Evolutionary conservation across 176 grass and related monocot species (phyloP).

Genomic region (Aegilops speltoides): DNA sequence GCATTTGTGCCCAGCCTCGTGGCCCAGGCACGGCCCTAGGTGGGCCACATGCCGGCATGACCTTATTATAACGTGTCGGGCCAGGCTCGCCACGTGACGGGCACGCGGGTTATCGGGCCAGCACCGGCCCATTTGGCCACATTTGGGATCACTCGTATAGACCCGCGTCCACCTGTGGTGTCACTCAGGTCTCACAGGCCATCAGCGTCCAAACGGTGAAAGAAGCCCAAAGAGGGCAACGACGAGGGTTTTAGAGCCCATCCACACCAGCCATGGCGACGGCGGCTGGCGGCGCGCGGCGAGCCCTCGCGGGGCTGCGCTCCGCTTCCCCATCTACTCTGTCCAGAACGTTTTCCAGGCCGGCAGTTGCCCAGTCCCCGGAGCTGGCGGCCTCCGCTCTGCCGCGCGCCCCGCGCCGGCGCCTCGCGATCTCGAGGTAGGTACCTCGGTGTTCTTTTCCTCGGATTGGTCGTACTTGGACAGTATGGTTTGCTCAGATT

Average conservation of each 20-base stretch:
- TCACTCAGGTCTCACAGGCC: not conserved
- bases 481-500: constrained; percentile 23
- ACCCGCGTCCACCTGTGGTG: too few relatives aligned
- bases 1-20: too few relatives aligned
- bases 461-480: not conserved
- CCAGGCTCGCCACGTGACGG: too few relatives aligned
- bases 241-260: constrained; percentile 36
- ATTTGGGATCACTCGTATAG: too few relatives aligned
- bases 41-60: too few relatives aligned
- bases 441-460: not conserved
- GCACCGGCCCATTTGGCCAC: too few relatives aligned
- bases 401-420: constrained; percentile 33
- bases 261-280: constrained; percentile 28
- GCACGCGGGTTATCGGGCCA: too few relatives aligned
- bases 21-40: too few relatives aligned
- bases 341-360: constrained; percentile 9
- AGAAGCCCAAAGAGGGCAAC: constrained; percentile 17
- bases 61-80: too few relatives aligned
- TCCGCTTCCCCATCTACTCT: constrained; percentile 29
- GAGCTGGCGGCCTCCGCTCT: constrained; percentile 21
- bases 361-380: constrained; percentile 9
- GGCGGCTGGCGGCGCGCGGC: constrained; percentile 52
- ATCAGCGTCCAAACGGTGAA: not conserved
- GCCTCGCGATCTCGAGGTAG: constrained; percentile 44
- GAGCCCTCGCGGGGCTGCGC: constrained; percentile 36